A percentile compares a stretch with the other conserved stretches of the same genome.
phyloP scores from a whole-genome alignment of 768 basidiomycete genomes.

The Megacollybia marginata region DNA sequence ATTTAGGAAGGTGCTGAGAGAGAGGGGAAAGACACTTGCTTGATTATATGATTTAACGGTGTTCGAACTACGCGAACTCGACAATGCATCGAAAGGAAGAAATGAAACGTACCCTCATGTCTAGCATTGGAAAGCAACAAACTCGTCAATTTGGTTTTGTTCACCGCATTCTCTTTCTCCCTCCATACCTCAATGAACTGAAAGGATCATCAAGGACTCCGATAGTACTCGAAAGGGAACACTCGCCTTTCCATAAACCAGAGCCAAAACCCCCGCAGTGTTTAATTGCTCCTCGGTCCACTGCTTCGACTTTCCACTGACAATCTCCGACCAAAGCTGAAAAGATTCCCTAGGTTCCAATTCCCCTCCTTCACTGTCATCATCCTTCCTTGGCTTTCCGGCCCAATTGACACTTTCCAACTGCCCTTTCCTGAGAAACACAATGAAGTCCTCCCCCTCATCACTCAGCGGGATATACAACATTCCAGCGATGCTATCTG shows the following conservation, averaged over 20 bases:
- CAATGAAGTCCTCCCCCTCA: slow-evolving; percentile 74
- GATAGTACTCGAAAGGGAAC: background rate
- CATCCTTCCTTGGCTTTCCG: slow-evolving; percentile 57
- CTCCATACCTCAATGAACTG: slow-evolving; percentile 84
- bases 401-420: slow-evolving; percentile 70
- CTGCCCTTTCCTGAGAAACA: slow-evolving; percentile 70
- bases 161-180: slow-evolving; percentile 68
- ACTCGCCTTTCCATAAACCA: slow-evolving; percentile 69
- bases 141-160: slow-evolving; percentile 66
- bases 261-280: slow-evolving; percentile 69
- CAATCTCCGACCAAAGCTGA: slow-evolving; percentile 70
- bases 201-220: background rate
- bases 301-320: slow-evolving; percentile 55
- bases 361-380: slow-evolving; percentile 20
- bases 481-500: slow-evolving; percentile 52
- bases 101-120: slow-evolving; percentile 58
- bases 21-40: slow-evolving; percentile 29
- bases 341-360: slow-evolving; percentile 75
- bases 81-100: slow-evolving; percentile 1
- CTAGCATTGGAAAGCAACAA: slow-evolving; percentile 73
- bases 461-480: slow-evolving; percentile 70
- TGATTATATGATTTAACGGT: slow-evolving; percentile 78
- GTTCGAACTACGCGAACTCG: slow-evolving; percentile 47
- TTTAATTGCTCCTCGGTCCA: slow-evolving; percentile 85
- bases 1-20: background rate